Conservation (phyloP, 2,329 filamentous ascomycete genomes). For the Cordyceps militaris region DNA sequence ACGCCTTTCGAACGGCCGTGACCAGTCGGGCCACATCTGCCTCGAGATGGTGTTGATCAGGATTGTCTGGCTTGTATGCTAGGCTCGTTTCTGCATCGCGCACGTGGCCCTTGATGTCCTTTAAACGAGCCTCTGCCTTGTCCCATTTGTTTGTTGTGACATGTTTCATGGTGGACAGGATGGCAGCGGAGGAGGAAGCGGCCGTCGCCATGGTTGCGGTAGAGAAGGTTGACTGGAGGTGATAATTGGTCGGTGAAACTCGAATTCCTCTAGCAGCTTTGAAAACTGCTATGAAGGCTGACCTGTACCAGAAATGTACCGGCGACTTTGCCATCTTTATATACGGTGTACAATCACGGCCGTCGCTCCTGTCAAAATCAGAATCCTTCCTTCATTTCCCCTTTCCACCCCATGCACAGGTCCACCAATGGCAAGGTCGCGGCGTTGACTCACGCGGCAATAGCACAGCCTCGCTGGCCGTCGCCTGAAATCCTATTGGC, state of each 20-base stretch:
- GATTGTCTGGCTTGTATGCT: not conserved
- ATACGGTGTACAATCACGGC: not conserved
- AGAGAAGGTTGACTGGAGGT: no score
- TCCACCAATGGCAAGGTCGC: not conserved
- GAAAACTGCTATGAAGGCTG: not conserved
- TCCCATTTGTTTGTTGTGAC: slow-evolving; percentile 10
- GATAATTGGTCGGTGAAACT: not conserved
- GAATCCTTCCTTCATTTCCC: no score
- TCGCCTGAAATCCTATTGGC: not conserved
- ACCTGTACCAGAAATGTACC: not conserved
- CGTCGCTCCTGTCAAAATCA: not conserved
- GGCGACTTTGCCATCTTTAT: not conserved
- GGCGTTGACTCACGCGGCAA: slow-evolving; percentile 4
- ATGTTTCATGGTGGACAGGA: slow-evolving; percentile 12
- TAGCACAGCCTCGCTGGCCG: not conserved
- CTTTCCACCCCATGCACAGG: not conserved
- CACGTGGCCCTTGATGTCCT: not conserved
- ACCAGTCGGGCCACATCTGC: slow-evolving; percentile 4
- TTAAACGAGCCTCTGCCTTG: slow-evolving; percentile 6
- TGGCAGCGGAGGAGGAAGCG: slow-evolving; percentile 6
- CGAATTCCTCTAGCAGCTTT: not conserved
- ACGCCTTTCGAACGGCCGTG: not conserved
- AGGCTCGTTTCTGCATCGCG: not conserved
- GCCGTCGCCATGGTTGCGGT: slow-evolving; percentile 9
- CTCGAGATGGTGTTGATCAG: slow-evolving; percentile 2